Evolutionary conservation across 2,329 filamentous ascomycete genomes (phyloP), one percentile per base, ranked within the genome.

Genomic region (Alternaria metachromatica): DNA sequence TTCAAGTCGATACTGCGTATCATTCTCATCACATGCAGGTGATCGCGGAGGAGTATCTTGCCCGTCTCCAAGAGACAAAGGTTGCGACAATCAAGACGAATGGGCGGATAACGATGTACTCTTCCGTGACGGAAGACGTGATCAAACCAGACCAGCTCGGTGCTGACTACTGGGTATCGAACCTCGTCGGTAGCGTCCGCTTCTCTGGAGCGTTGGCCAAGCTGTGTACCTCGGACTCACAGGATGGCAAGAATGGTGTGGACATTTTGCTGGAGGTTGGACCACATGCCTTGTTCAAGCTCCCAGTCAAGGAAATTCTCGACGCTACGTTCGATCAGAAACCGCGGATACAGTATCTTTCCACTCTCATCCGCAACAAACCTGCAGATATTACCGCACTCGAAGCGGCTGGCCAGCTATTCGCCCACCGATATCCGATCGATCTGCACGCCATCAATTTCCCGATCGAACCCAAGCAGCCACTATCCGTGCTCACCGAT

Each of bases 1-100:
- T 86, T 2, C 37, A 50, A 10, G 82, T 84, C 2, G 80, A 82
- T 25, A 76, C 72, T 11, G 84, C 84, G 0, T 85, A 85, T 56
- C 84, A 85, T 60, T 84, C 81, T 0, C 76, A 79, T 33, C 82
- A 84, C 41, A 83, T 84, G 81, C 45, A 55, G 15, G 51, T 46
- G 5, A 63, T 71, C 9, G 58, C 60, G 6, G 51, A 68, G 7
- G 58, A 69, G 21, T 77, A 76, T 50, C 50, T 65, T 13, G 55
- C 48, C 5, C 25, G 45, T 3, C 33, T 72, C 1, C 44, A 53
- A 8, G 55, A 61, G 20, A 53, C 59, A 13, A 18, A 60, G 25
- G 55, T 67, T 12, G 23, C n/a, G 15, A 51, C 37, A 3, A 30
- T 49, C n/a, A 46, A 44, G 15, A 3, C 48, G 3, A 12, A 58